Base-by-base conservation (phyloP, 2,329 filamentous ascomycete genomes). In the Fusarium sp. region DNA sequence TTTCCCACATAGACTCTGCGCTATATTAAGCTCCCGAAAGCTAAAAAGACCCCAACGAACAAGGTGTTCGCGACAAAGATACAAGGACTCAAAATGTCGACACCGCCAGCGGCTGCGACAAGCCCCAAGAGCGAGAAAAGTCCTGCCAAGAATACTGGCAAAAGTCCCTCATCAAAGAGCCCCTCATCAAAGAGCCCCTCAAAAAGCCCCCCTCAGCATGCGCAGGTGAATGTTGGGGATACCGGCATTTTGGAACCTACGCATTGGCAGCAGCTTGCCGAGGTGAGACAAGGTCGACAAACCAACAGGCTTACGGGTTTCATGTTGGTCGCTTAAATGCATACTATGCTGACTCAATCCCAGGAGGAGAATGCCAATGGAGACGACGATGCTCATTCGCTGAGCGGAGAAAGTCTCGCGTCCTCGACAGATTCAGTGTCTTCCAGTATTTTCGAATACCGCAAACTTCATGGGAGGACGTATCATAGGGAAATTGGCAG, bases 211-310 rank as follows among this genome's bases (percentile, higher is more conserved):
- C 51, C 61, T n/a, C 65, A 52, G 6, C 34, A 51, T 26, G 45
- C 62, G 11, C 45, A 38, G 36, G 62, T 22, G 20, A 41, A 55
- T 41, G 34, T 52, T 30, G 54, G 5, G 18, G n/a, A 42, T 28
- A 36, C 45, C 13, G 45, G 63, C 10, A 57, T 68, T 28, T 11
- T 68, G 8, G 54, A 67, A 17, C 62, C 65, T 6, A 36, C 58
- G 24, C 65, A 68, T 52, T 68, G 65, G 65, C 65, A 68, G 26
- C 65, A 68, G 15, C 65, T 68, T 15, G 54, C 54, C 15, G 65
- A 61, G 65, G 65, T 68, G 26, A 61, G 54, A 55, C 6, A 41
- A n/a, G 11, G 2, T 3, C 20, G 4, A 28, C 34, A 14, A 9
- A 41, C 20, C 34, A 55, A n/a, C 15, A 14, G 1, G 34, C 15